Evolutionary conservation across 176 grass and related monocot genomes (phyloP).

Genomic region (Oryza officinalis): DNA sequence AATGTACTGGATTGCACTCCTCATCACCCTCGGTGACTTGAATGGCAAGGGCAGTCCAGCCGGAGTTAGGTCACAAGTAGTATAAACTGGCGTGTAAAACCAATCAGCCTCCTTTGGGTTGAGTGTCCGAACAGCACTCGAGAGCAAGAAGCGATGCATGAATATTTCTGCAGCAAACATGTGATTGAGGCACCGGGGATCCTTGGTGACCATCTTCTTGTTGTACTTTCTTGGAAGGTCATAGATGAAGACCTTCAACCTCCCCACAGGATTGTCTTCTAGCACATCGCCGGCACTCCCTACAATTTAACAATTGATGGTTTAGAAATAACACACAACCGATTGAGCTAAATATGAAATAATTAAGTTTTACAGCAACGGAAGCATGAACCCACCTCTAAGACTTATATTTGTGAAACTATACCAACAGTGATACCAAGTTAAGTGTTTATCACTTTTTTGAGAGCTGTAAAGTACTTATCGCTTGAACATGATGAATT

Average conservation of each 20-base stretch:
- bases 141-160: conserved; percentile 93
- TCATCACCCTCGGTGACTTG: conserved; percentile 91
- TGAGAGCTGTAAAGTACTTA: not conserved
- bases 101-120: conserved; percentile 95
- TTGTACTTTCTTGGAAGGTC: conserved; percentile 95
- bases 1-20: conserved; percentile 83
- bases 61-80: conserved; percentile 82
- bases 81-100: conserved; percentile 95
- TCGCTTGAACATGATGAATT: conserved; percentile 2
- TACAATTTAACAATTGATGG: conserved; percentile 27
- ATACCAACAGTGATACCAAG: not conserved
- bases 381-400: not conserved
- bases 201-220: conserved; percentile 94
- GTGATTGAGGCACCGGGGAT: conserved; percentile 84
- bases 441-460: not conserved
- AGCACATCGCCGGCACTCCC: conserved; percentile 97
- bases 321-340: conserved; percentile 1
- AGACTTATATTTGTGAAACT: not conserved
- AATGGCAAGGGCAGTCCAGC: conserved; percentile 86
- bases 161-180: conserved; percentile 99
- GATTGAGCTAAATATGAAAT: not conserved
- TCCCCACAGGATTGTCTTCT: conserved; percentile 93
- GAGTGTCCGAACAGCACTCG: conserved; percentile 81
- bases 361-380: conserved; percentile 7
- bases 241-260: conserved; percentile 91